A percentile compares a stretch with the other conserved stretches of the same genome.
These are phyloP conservation scores for Otatea glauca DNA, from an alignment of 176 grass and related monocot species.

Conservation along the genomic window DNA sequence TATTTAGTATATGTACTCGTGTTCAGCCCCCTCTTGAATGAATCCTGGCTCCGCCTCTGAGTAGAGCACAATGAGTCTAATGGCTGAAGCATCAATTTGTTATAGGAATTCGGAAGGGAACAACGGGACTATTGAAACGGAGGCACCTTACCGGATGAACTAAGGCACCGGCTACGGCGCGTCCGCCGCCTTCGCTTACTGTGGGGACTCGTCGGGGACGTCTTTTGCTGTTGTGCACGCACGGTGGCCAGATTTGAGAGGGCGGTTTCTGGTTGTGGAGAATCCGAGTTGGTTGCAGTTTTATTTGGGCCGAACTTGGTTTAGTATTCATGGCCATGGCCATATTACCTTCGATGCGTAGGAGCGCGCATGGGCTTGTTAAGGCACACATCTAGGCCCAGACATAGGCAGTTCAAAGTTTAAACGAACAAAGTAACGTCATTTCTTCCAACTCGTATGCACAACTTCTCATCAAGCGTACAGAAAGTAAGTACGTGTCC, in stretches of 20 bases:
- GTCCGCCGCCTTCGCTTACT: background rate
- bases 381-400: background rate
- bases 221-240: background rate
- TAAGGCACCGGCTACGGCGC: background rate
- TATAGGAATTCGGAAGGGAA: background rate
- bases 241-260: background rate
- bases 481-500: background rate
- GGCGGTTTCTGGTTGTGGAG: background rate
- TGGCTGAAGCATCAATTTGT: background rate
- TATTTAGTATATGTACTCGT: too few species aligned
- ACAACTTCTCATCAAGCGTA: constrained; percentile 46
- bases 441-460: constrained; percentile 44
- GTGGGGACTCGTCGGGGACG: background rate
- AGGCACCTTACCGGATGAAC: background rate
- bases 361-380: background rate
- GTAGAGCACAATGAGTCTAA: background rate
- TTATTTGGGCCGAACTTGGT: background rate
- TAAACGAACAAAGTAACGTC: constrained; percentile 42
- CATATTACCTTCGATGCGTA: background rate
- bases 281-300: background rate
- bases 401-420: too few species aligned
- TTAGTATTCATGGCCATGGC: background rate
- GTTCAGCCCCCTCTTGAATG: too few species aligned
- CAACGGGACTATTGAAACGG: background rate
- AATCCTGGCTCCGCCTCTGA: too few species aligned